These are phyloP conservation scores for Beauveria caledonica DNA, from an alignment of 2,329 filamentous ascomycete genomes.

Conservation along the genomic window DNA sequence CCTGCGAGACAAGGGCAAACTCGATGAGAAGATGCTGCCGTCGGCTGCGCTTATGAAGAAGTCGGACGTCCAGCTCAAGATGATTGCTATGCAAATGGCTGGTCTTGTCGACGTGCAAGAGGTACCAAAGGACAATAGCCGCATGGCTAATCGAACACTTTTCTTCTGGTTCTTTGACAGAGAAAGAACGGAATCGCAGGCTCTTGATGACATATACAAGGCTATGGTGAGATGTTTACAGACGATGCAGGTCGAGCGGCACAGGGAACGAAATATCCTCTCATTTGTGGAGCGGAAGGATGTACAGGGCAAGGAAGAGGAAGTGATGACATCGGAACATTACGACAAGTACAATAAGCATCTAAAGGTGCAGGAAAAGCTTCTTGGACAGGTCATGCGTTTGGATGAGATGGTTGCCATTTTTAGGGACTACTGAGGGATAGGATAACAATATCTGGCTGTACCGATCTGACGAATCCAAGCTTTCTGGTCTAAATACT, in stretches of 20 bases:
- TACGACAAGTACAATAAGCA: constrained; percentile 53
- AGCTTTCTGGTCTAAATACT: neutral
- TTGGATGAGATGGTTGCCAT: constrained; percentile 80
- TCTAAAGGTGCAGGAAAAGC: constrained; percentile 59
- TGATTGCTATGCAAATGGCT: constrained; percentile 76
- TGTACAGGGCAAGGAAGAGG: constrained; percentile 74
- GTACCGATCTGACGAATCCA: neutral
- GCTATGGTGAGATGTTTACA: constrained; percentile 80
- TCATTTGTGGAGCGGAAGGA: constrained; percentile 78
- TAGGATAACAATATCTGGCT: neutral
- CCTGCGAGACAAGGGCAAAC: constrained; percentile 75
- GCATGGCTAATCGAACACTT: constrained; percentile 73
- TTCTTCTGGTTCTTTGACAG: constrained; percentile 90
- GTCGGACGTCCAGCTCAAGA: constrained; percentile 73
- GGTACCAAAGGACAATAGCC: constrained; percentile 78
- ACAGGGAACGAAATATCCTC: constrained; percentile 63
- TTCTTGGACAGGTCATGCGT: constrained; percentile 70
- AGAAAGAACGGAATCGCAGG: constrained; percentile 58
- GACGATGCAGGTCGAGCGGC: constrained; percentile 67
- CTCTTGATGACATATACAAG: constrained; percentile 81
- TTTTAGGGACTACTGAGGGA: constrained; percentile 63
- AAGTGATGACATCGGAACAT: constrained; percentile 68
- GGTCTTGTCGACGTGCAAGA: constrained; percentile 90
- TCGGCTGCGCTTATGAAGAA: constrained; percentile 76
- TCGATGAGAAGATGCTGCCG: constrained; percentile 88